Conservation (phyloP, 345 rosid genomes). For the Eucalyptus regnans region DNA sequence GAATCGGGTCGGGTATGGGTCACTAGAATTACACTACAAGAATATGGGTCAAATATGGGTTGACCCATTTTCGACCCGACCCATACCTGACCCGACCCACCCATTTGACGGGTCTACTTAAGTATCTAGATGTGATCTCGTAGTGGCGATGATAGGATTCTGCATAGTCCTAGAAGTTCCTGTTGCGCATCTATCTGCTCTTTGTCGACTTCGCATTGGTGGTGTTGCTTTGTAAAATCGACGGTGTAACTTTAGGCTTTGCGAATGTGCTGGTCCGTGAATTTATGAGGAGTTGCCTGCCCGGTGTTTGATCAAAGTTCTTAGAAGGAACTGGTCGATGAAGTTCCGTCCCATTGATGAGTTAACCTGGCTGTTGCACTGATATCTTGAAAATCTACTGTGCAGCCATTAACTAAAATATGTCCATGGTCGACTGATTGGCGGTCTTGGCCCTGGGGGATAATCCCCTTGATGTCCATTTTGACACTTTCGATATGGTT, state of each 20-base stretch:
- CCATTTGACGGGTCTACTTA: no score
- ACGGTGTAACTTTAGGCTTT: not conserved
- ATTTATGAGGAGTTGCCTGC: not conserved
- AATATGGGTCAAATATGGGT: no score
- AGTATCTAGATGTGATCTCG: not conserved
- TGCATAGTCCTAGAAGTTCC: not conserved
- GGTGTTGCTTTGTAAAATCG: not conserved
- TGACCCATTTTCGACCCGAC: no score
- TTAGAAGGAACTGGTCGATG: not conserved
- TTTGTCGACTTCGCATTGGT: not conserved
- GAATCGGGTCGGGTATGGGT: no score
- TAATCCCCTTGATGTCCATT: not conserved
- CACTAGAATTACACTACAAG: no score
- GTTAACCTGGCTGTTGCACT: not conserved
- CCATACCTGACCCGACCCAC: no score
- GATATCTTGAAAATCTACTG: not conserved
- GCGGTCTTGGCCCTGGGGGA: not conserved
- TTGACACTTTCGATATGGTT: not conserved
- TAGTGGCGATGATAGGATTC: not conserved
- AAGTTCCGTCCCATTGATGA: not conserved
- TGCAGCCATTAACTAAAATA: not conserved
- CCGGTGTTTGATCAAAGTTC: not conserved
- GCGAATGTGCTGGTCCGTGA: not conserved
- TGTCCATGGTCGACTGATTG: not conserved
- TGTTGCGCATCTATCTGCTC: not conserved